phyloP scores from a whole-genome alignment of 1,284 basidiomycete species.

The Entoloma clypeatum region DNA sequence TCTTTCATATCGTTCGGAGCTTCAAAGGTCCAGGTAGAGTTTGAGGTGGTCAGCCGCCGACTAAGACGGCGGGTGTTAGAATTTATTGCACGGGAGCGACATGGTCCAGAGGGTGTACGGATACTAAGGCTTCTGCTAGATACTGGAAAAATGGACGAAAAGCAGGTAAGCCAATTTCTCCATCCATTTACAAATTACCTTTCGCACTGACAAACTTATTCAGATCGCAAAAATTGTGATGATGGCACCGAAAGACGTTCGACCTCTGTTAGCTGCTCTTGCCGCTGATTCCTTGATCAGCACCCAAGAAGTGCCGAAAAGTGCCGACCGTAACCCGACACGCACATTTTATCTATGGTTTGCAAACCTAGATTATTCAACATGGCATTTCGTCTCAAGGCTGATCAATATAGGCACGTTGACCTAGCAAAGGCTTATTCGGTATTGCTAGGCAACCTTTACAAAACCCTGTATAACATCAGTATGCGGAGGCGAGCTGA shows the following conservation, averaged over 20 bases:
- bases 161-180: slow-evolving; percentile 58
- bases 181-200: neutral
- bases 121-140: slow-evolving; percentile 80
- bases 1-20: slow-evolving; percentile 69
- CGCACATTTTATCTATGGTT: slow-evolving; percentile 89
- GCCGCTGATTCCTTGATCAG: slow-evolving; percentile 80
- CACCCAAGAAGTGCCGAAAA: slow-evolving; percentile 88
- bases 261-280: slow-evolving; percentile 77
- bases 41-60: slow-evolving; percentile 70
- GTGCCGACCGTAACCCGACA: slow-evolving; percentile 80
- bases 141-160: slow-evolving; percentile 96
- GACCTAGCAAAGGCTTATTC: slow-evolving; percentile 81
- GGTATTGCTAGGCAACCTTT: slow-evolving; percentile 69
- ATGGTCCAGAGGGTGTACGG: slow-evolving; percentile 83
- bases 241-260: slow-evolving; percentile 85
- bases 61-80: slow-evolving; percentile 76
- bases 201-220: neutral
- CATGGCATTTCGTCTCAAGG: slow-evolving; percentile 1
- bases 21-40: slow-evolving; percentile 78
- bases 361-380: slow-evolving; percentile 17
- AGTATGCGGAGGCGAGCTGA: slow-evolving; percentile 69
- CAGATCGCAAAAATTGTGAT: slow-evolving; percentile 92
- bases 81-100: slow-evolving; percentile 77
- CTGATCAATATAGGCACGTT: slow-evolving; percentile 70
- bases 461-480: slow-evolving; percentile 88